Base-by-base conservation (phyloP, 208 protist species). In the Crithidia acanthocephali region DNA sequence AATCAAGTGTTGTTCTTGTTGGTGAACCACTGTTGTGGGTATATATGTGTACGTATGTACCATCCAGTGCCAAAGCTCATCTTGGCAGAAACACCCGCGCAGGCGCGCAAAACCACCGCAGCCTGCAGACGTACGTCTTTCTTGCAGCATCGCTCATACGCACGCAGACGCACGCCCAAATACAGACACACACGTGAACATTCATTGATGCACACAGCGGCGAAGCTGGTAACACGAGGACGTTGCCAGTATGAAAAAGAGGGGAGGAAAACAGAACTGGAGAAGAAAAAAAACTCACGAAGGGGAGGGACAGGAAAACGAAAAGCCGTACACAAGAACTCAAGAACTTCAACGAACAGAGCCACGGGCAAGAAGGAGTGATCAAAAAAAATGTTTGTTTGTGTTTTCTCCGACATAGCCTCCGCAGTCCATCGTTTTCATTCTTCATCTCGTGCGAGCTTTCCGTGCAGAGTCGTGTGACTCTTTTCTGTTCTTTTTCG, bases 311-410 rank as follows among this genome's bases (percentile, higher is more conserved):
- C 40, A 65, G 15, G 59, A 37, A 15, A 25, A 50, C 13, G 37
- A 42, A 42, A 42, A 42, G 37, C 37, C 13, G 37, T 13, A 44
- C 9, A 7, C 37, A 44, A 16, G 37, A 50, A 22, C 15, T 50
- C 45, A 4, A 50, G 35, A 30, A 50, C 20, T 10, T 16, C 9
- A 6, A 50, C 6, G 16, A 50, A 35, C 8, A n/a, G 28, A 57
- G 55, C n/a, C 30, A 32, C 32, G 20, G n/a, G 3, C 60, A 28
- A 60, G 57, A 25, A 64, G 33, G 15, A 68, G 35, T 47, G 35
- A 2, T 57, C 10, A 1, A 48, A 35, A 37, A 23, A n/a, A n/a
- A n/a, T n/a, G n/a, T n/a, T n/a, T n/a, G 45, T 50, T 23, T 16
- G 37, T 6, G 6, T 22, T 50, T 50, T 22, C 45, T 50, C 45